Conservation (phyloP, 192 early-diverging fungal genomes). For the Umbelopsis sp. region DNA sequence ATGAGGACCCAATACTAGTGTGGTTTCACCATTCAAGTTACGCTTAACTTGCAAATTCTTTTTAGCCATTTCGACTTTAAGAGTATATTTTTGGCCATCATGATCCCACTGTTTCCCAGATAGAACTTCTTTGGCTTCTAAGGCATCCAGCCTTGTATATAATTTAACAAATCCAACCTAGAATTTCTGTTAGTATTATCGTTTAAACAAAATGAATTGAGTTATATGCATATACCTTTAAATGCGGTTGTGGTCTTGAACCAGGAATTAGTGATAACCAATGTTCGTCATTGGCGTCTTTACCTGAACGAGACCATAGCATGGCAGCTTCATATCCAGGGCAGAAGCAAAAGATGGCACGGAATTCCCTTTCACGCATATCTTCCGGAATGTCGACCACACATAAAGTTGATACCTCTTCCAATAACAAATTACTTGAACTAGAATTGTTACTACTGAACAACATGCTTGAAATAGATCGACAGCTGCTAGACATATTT, state of each 20-base stretch:
- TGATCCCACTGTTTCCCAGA: slow-evolving; percentile 92
- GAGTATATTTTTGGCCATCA: slow-evolving; percentile 67
- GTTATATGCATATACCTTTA: background rate
- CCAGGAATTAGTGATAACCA: background rate
- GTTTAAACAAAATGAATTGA: background rate
- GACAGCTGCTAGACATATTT: slow-evolving; percentile 17
- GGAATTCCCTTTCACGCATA: slow-evolving; percentile 98
- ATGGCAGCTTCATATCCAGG: slow-evolving; percentile 94
- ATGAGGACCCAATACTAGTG: background rate
- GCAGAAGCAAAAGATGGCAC: slow-evolving; percentile 98
- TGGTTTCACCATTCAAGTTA: slow-evolving; percentile 36
- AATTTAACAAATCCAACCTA: slow-evolving; percentile 99
- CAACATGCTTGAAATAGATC: slow-evolving; percentile 1
- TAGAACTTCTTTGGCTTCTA: slow-evolving; percentile 89
- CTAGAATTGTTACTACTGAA: slow-evolving; percentile 20
- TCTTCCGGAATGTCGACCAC: slow-evolving; percentile 99
- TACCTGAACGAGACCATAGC: slow-evolving; percentile 5
- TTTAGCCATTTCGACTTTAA: slow-evolving; percentile 99
- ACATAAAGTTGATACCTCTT: slow-evolving; percentile 99
- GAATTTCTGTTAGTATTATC: background rate
- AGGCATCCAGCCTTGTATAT: slow-evolving; percentile 85
- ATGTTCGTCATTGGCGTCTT: background rate
- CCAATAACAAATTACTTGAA: slow-evolving; percentile 34
- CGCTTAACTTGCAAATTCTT: slow-evolving; percentile 96
- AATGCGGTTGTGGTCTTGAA: background rate